A percentile compares a stretch with the other conserved stretches of the same genome.
These are phyloP conservation scores for Citrus trifoliata DNA, from an alignment of 345 rosid genomes.

Conservation along the genomic window DNA sequence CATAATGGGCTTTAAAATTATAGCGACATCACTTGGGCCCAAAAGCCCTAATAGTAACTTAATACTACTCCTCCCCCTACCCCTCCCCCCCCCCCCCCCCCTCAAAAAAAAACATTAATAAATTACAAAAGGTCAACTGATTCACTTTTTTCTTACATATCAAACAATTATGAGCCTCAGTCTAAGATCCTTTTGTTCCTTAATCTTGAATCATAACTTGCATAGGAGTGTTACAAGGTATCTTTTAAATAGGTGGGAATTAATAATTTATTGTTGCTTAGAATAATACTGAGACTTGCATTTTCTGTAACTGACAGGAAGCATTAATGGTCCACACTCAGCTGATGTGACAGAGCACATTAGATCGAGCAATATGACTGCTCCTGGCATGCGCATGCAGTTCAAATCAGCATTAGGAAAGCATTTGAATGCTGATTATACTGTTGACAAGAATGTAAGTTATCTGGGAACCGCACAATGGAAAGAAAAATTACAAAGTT, in stretches of 20 bases:
- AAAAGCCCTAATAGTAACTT: too few species aligned
- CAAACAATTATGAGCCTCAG: too few species aligned
- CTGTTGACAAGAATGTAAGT: slow-evolving; percentile 68
- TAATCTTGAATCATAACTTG: too few species aligned
- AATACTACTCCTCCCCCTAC: too few species aligned
- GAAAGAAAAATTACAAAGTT: not conserved
- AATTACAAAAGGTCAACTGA: too few species aligned
- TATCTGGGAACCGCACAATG: not conserved
- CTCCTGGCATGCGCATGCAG: slow-evolving; percentile 55
- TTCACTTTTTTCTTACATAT: too few species aligned
- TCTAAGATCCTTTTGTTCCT: too few species aligned
- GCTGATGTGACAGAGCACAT: slow-evolving; percentile 46
- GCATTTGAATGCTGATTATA: slow-evolving; percentile 46
- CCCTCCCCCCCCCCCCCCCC: too few species aligned
- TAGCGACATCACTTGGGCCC: too few species aligned
- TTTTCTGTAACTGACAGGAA: slow-evolving; percentile 45
- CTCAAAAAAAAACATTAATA: too few species aligned
- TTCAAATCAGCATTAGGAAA: slow-evolving; percentile 52
- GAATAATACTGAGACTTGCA: not conserved
- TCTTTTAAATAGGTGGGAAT: not conserved
- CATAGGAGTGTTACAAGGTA: not conserved
- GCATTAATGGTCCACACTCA: slow-evolving; percentile 39
- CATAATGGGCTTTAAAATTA: not conserved
- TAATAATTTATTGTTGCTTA: not conserved
- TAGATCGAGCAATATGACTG: slow-evolving; percentile 40